Evolutionary conservation across 2,329 filamentous ascomycete genomes (phyloP).

Genomic region (Hypoxylon sp.): DNA sequence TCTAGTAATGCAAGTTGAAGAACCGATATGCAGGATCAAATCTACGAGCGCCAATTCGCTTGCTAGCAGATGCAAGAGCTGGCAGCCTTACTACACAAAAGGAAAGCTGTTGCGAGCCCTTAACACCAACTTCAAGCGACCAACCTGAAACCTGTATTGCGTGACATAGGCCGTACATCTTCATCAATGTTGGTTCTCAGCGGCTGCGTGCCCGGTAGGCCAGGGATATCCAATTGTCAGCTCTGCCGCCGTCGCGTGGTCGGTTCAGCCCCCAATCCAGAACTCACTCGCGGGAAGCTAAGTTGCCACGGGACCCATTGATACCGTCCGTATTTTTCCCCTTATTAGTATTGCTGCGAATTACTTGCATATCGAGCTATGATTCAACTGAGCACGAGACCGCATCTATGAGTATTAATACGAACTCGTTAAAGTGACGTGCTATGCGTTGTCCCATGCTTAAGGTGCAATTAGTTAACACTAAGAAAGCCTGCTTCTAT

Average conservation of each 20-base stretch:
- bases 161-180: conserved; percentile 10
- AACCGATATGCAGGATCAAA: conserved; percentile 16
- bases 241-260: conserved; percentile 14
- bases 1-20: conserved; percentile 32
- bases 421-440: neutral
- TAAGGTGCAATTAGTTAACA: neutral
- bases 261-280: conserved; percentile 29
- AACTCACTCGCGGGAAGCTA: conserved; percentile 9
- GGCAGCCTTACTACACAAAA: conserved; percentile 39
- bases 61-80: conserved; percentile 21
- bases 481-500: neutral
- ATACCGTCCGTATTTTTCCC: neutral
- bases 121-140: conserved; percentile 23
- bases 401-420: neutral
- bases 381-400: neutral
- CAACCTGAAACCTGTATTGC: conserved; percentile 31
- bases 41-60: conserved; percentile 18
- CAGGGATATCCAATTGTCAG: conserved; percentile 18
- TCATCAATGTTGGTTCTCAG: conserved; percentile 15
- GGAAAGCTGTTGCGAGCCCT: conserved; percentile 23
- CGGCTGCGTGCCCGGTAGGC: neutral
- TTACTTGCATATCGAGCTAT: conserved; percentile 6
- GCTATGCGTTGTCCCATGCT: neutral
- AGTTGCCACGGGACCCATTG: conserved; percentile 13
- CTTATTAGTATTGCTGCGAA: conserved; percentile 1